These are phyloP conservation scores for Secale cereale DNA, from an alignment of 176 grass and related monocot species.

Conservation along the genomic window DNA sequence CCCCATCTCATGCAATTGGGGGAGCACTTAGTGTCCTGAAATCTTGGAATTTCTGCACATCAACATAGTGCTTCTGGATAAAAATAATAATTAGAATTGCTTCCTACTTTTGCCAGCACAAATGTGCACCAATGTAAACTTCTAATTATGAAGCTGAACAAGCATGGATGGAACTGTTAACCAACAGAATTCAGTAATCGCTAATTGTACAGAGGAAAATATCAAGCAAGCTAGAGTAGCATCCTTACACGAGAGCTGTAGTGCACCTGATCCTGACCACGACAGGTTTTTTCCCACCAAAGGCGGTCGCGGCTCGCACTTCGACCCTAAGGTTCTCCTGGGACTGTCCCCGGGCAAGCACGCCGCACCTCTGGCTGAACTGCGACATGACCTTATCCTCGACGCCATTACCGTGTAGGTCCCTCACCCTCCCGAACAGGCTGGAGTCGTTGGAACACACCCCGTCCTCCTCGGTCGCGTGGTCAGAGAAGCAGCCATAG, in stretches of 20 bases:
- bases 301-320: slow-evolving; percentile 5
- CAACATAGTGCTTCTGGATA: slow-evolving; percentile 39
- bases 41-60: slow-evolving; percentile 31
- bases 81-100: neutral
- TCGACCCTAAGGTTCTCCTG: slow-evolving; percentile 84
- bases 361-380: slow-evolving; percentile 28
- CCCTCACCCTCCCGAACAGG: slow-evolving; percentile 33
- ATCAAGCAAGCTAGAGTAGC: neutral
- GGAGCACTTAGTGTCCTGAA: slow-evolving; percentile 70
- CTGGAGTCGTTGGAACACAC: slow-evolving; percentile 63
- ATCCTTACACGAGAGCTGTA: slow-evolving; percentile 29
- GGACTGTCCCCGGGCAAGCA: slow-evolving; percentile 44
- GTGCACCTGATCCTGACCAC: slow-evolving; percentile 1
- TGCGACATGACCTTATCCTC: slow-evolving; percentile 64
- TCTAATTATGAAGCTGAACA: neutral
- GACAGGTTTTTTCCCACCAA: slow-evolving; percentile 12
- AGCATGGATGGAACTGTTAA: neutral
- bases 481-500: slow-evolving; percentile 45
- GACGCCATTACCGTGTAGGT: neutral
- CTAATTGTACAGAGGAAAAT: neutral
- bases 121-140: neutral
- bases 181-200: neutral
- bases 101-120: neutral
- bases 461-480: slow-evolving; percentile 55
- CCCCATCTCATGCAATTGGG: slow-evolving; percentile 55